These are phyloP conservation scores for Pseudocercospora musae DNA, from an alignment of 2,329 filamentous ascomycete genomes.

Conservation along the genomic window DNA sequence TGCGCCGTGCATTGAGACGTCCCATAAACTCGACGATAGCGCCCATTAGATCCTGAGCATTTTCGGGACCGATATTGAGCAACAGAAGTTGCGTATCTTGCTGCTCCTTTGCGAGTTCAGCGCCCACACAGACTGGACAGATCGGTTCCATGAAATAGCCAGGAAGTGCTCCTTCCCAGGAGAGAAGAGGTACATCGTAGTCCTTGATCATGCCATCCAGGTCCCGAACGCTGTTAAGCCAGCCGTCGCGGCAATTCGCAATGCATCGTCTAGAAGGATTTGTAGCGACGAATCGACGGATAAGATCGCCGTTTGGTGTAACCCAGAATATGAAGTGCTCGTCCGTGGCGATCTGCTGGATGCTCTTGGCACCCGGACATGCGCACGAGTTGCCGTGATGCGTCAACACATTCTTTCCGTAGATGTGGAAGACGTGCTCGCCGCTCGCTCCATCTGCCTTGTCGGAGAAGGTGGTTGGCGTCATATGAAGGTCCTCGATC, in stretches of 20 bases:
- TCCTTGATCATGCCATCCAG: conserved; percentile 21
- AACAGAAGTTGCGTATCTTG: conserved; percentile 22
- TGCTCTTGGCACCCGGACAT: conserved; percentile 9
- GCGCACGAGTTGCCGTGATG: not conserved
- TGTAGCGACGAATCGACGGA: conserved; percentile 16
- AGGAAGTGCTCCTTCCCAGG: conserved; percentile 8
- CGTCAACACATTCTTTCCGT: conserved; percentile 18
- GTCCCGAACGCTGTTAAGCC: conserved; percentile 13
- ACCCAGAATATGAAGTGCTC: conserved; percentile 10
- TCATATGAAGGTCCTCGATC: conserved; percentile 17
- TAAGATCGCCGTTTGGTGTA: conserved; percentile 22
- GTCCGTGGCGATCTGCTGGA: conserved; percentile 14
- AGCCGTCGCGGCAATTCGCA: conserved; percentile 23
- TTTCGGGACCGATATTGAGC: conserved; percentile 2
- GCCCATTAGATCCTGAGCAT: conserved; percentile 4
- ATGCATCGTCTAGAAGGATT: conserved; percentile 15
- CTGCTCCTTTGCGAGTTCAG: conserved; percentile 22
- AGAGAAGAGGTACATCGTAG: conserved; percentile 19
- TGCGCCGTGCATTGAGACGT: conserved; percentile 20
- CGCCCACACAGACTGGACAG: conserved; percentile 31
- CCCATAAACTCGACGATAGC: conserved; percentile 17
- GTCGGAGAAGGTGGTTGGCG: conserved; percentile 13
- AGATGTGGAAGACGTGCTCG: conserved; percentile 25
- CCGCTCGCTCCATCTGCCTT: conserved; percentile 1
- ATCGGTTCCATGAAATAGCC: conserved; percentile 17